phyloP scores from a whole-genome alignment of 192 early-diverging fungal genomes.

The Dimargaris cristalligena region DNA sequence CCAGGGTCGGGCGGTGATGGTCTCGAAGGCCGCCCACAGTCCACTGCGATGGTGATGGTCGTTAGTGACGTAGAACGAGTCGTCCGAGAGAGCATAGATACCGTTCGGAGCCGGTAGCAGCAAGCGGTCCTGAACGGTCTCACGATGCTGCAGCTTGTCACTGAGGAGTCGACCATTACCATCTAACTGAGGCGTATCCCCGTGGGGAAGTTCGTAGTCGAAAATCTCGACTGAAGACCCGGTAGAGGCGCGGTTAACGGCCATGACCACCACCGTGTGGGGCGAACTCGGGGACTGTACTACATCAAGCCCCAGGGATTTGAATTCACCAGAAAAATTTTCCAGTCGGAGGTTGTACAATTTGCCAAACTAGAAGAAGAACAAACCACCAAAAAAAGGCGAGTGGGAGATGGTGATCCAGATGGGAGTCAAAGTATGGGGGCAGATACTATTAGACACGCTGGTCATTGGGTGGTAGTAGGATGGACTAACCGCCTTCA shows the following conservation, averaged over 20 bases:
- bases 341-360: too few relatives aligned
- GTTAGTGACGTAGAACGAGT: slow-evolving; percentile 43
- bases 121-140: slow-evolving; percentile 33
- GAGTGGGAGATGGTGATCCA: too few relatives aligned
- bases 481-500: too few relatives aligned
- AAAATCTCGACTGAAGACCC: background rate
- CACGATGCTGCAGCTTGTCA: slow-evolving; percentile 26
- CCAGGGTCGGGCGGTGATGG: slow-evolving; percentile 15
- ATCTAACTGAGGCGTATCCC: too few relatives aligned
- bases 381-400: too few relatives aligned
- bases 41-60: slow-evolving; percentile 23
- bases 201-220: background rate
- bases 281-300: background rate
- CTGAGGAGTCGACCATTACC: slow-evolving; percentile 2
- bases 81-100: slow-evolving; percentile 30
- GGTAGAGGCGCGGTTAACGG: background rate
- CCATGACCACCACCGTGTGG: background rate
- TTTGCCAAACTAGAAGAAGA: too few relatives aligned
- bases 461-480: too few relatives aligned
- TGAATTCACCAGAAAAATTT: background rate
- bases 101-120: slow-evolving; percentile 40
- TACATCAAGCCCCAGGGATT: background rate
- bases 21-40: slow-evolving; percentile 11
- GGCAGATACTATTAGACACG: too few relatives aligned
- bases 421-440: too few relatives aligned